Evolutionary conservation across 495 filamentous ascomycete species (phyloP), one percentile per base, ranked within the genome.

Genomic region (Rhypophila decipiens): DNA sequence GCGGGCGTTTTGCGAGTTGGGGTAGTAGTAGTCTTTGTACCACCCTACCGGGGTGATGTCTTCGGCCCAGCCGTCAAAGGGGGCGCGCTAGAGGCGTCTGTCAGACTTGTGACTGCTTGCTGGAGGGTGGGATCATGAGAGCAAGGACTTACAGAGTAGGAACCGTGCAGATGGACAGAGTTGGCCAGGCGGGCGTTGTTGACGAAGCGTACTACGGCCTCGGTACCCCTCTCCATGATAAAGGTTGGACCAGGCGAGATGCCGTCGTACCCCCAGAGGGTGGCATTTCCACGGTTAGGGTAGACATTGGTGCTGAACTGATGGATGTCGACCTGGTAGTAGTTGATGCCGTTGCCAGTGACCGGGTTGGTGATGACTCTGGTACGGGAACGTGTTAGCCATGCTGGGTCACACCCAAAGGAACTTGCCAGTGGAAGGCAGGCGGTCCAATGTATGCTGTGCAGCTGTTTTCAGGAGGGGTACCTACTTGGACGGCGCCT

Each of bases 11-110:
- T 79, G 71, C 24, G 54, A 50, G 63, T 79, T 80, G 22, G 77
- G 77, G 56, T 76, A 80, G 56, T 78, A 80, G 59, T 80, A 82
- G 52, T 80, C 78, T 56, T 80, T 76, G 64, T 72, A 80, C 55
- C 79, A 56, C 22, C 72, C 74, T 0, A 63, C 53, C 1, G 54
- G 37, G 3, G 70, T 77, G 10, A 63, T 55, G 56, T 79, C 78
- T 46, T 76, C 71, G 10, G 77, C 77, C 77, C 76, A 81, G 0
- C 77, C 77, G 53, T 80, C 77, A 24, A 47, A 64, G 3, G 55
- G 58, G 20, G 60, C 50, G 23, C 58, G 57, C 56, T 59, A 33
- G 9, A 19, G 3, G n/a, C 5, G 9, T 19, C 2, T 8, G 41
- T 34, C 13, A 39, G 21, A 18, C 5, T 23, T 12, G n/a, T 17